Base-by-base conservation (phyloP, 2,329 filamentous ascomycete genomes). In the Exophiala aquamarina region DNA sequence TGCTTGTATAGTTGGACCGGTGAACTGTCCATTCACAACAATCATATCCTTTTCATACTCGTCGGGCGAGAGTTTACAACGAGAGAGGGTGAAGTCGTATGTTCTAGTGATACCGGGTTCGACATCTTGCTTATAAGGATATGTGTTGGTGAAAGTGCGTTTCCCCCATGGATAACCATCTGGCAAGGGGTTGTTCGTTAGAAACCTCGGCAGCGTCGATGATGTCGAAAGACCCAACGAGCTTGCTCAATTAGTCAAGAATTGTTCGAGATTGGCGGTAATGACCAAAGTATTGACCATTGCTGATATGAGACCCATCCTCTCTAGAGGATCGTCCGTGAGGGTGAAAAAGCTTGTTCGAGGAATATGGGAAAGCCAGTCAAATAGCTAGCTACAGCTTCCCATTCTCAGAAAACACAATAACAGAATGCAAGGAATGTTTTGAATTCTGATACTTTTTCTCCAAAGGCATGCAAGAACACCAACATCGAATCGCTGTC, bases 11-110 rank as follows among this genome's bases (percentile, higher is more conserved):
- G 74, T 70, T 1, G 86, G 86, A 0, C 83, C 86, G 1, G 86
- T 85, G 50, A 79, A 84, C 32, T 79, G 75, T 4, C 77, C 78
- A 61, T 86, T 85, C 60, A 87, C 33, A 6, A 49, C 19, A 9
- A 53, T 19, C 2, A 43, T 15, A 13, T 28, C 14, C 15, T 35
- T 37, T 35, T 42, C 35, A 32, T 47, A 44, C 10, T 50, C 53
- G 35, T 50, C 49, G 3, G 51, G 51, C 31, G 47, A 38, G 9
- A 54, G 23, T 11, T 21, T 44, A 26, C 40, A 44, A 41, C 47
- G 14, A 2, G 51, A 38, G 14, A 54, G 34, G 15, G 41, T 38
- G 29, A 50, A 51, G 29, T 48, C 39, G 18, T 54, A 54, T 10
- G 35, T 40, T 6, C 52, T 43, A 28, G 47, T 36, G 18, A 49